Base-by-base conservation (phyloP, 768 basidiomycete genomes). In the Exsudoporus frostii region DNA sequence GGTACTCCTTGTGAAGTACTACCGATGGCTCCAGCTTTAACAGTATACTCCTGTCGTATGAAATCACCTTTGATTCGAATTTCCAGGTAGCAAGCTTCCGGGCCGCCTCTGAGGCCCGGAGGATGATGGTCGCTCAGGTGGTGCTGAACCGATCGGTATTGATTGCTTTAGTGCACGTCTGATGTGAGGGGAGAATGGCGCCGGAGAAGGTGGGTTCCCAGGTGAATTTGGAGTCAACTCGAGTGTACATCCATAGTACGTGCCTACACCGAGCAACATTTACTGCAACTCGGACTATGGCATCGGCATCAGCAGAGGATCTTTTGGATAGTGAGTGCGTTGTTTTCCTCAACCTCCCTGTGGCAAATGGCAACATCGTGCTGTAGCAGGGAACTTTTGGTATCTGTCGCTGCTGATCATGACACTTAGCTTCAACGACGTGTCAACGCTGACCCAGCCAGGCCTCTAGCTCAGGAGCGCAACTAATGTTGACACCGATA, bases 61-160 rank as follows among this genome's bases (percentile, higher is more conserved):
- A 91, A 61, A 72, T 91, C 25, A 86, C 86, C 2, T 89, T 92
- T 64, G 82, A 84, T 53, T 43, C 68, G 0, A 71, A 67, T 38
- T 92, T 87, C 65, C 71, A 85, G 61, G n/a, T n/a, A 92, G 86
- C 20, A 90, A 90, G 71, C 77, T 91, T 10, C 89, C 89, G 11
- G 89, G 90, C 5, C 62, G 90, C 34, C 74, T 88, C 62, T 88
- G 90, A 15, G 90, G 88, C 0, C 65, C 81, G 4, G 77, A 81
- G 45, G 71, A 79, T 4, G 73, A 74, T 15, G 85, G 84, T 2
- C 90, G 89, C 66, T 83, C 82, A 27, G 90, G 88, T 24, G 90
- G 90, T 3, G 76, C 76, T 41, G 66, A 81, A 52, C 75, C 87
- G 3, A 75, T 80, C 46, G 88, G 88, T 8, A 64, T 72, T 27